Evolutionary conservation across 2,329 filamentous ascomycete genomes (phyloP), one percentile per base, ranked within the genome.

Genomic region (Paecilomyces formosus): DNA sequence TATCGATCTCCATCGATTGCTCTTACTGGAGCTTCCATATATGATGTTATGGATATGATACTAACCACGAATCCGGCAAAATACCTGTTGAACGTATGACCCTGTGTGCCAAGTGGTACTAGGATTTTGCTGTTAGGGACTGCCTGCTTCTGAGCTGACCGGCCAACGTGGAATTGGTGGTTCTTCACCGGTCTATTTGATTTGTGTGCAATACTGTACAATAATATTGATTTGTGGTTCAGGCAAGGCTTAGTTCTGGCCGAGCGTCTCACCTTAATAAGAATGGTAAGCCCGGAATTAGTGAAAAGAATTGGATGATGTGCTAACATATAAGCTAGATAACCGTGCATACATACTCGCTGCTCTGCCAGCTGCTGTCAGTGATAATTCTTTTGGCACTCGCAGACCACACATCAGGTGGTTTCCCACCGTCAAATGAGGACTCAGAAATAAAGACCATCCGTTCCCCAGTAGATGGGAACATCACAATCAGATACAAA

Each of bases 401-500:
- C 7, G 22, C 24, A 15, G 13, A 52, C 50, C 50, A 24, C n/a
- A 13, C 30, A 30, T 35, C 33, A 30, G 53, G 22, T 35, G 22
- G 30, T 22, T 54, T 54, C 26, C 53, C 53, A n/a, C 24, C 53
- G 6, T 31, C 30, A 54, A 13, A 26, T n/a, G 28, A 60, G 2
- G 62, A 64, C 24, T 62, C 63, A 11, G 81, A 81, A 59, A 67
- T 84, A 54, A 86, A 81, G 51, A 81, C 82, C 52, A 79, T 88
- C 58, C 73, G 72, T 26, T 89, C 87, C 18, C 84, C 86, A 2
- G 76, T 68, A 64, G 79, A 89, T 69, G 74, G 77, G 28, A 81
- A 82, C 63, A 83, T 90, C 67, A 86, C 82, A 59, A 83, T 90
- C 68, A 82, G 83, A 57, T 91, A 88, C 78, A 89, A 87, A 67